phyloP scores from a whole-genome alignment of 805 yeast species.

The Metschnikowia drakensbergensis region DNA sequence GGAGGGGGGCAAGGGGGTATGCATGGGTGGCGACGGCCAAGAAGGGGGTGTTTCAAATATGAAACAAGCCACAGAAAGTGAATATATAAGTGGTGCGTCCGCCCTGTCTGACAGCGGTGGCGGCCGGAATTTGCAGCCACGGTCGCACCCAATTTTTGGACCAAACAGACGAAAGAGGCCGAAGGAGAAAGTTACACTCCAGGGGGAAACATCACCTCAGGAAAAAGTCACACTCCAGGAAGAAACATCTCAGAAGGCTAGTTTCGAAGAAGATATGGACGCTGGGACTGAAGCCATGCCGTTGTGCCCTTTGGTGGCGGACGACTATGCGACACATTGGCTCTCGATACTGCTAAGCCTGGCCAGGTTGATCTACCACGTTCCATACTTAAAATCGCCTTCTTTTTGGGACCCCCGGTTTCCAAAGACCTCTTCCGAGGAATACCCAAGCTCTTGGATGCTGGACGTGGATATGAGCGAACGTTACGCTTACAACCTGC shows the following conservation, averaged over 20 bases:
- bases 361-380: conserved; percentile 36
- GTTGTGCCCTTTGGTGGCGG: conserved; percentile 56
- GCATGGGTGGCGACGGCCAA: not conserved
- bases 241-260: too few relatives aligned
- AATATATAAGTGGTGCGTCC: not conserved
- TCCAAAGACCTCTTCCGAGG: conserved; percentile 27
- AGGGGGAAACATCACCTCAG: too few relatives aligned
- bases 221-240: too few relatives aligned
- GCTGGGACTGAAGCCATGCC: conserved; percentile 27
- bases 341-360: conserved; percentile 25
- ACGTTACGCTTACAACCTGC: conserved; percentile 37
- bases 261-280: not conserved
- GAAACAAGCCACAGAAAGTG: not conserved
- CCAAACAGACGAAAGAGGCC: not conserved
- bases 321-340: conserved; percentile 48
- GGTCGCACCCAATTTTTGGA: not conserved
- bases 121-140: not conserved
- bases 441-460: conserved; percentile 42
- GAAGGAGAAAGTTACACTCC: not conserved
- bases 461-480: conserved; percentile 47
- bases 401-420: conserved; percentile 35
- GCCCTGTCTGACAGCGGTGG: not conserved
- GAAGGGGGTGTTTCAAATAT: not conserved
- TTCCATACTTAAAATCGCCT: conserved; percentile 60
- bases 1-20: not conserved